A percentile compares a stretch with the other conserved stretches of the same genome.
Conservation (phyloP, 495 filamentous ascomycete species). For the Talaromyces adpressus region DNA sequence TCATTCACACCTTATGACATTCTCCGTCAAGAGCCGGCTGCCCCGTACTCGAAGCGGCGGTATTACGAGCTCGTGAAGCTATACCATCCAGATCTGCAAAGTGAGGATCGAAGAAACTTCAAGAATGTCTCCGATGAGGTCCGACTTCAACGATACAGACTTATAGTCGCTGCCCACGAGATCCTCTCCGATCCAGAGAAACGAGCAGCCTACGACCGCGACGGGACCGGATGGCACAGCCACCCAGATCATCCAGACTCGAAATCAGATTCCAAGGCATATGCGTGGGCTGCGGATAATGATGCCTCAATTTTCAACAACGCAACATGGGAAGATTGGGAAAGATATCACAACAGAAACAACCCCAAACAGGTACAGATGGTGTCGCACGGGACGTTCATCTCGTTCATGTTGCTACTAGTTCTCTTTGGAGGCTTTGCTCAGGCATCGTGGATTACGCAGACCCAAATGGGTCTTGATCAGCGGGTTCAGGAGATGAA, state of each 20-base stretch:
- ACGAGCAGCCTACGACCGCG: slow-evolving; percentile 73
- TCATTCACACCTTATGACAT: slow-evolving; percentile 84
- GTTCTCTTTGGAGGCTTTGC: slow-evolving; percentile 58
- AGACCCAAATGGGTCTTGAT: slow-evolving; percentile 46
- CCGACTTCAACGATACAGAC: slow-evolving; percentile 76
- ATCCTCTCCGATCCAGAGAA: slow-evolving; percentile 80
- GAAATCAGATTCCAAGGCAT: slow-evolving; percentile 8
- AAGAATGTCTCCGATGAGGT: slow-evolving; percentile 43
- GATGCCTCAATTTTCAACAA: slow-evolving; percentile 60
- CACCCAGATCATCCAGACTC: slow-evolving; percentile 21
- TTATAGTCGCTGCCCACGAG: slow-evolving; percentile 79
- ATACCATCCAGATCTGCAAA: slow-evolving; percentile 82
- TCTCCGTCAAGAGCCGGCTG: slow-evolving; percentile 53
- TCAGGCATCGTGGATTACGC: slow-evolving; percentile 60
- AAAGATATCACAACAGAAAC: slow-evolving; percentile 66
- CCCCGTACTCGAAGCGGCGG: slow-evolving; percentile 70
- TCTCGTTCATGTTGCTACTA: slow-evolving; percentile 57
- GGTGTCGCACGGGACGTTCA: slow-evolving; percentile 67
- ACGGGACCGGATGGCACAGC: slow-evolving; percentile 72
- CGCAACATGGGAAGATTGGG: slow-evolving; percentile 99
- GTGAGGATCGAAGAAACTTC: slow-evolving; percentile 41
- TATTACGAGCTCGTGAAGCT: slow-evolving; percentile 91
- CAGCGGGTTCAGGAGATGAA: slow-evolving; percentile 57
- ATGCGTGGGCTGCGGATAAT: slow-evolving; percentile 27
- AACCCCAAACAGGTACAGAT: slow-evolving; percentile 55